Evolutionary conservation across 2,329 filamentous ascomycete genomes (phyloP), one percentile per base, ranked within the genome.

Genomic region (Aspergillus glaucus): DNA sequence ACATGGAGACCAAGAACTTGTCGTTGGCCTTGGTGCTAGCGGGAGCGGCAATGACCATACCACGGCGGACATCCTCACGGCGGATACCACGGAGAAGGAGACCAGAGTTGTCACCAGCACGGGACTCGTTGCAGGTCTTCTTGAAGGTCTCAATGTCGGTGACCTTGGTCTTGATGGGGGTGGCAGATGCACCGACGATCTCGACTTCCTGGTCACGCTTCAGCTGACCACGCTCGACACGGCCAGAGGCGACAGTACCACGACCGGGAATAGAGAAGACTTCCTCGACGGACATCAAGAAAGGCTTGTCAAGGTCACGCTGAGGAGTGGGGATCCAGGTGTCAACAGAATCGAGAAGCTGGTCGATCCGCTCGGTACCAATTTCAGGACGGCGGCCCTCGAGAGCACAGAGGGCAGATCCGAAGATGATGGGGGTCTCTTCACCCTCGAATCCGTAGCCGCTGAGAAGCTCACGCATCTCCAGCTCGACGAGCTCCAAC

Each of bases 81-180:
- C 90, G 91, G 67, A 98, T 75, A 79, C 93, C 92, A 76, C 93
- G 89, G 72, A 98, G 86, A 47, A 98, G 83, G 34, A 98, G 87
- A 67, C 93, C 93, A 22, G 93, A 96, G 84, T 97, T 98, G 76
- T 98, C 93, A 72, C 93, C 93, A 54, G 93, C 93, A 63, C 88
- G 84, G 51, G 92, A 95, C 76, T 95, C 89, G 50, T 96, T 91
- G 74, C 93, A 97, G 44, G 90, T 94, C 83, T 98, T 98, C 82
- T 97, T 96, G 82, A 98, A 98, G 58, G 92, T 98, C 80, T 98
- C 93, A 61, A 98, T 97, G 68, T 98, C 94, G 66, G 93, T 98
- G 58, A 98, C 92, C 81, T 96, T 97, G 73, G 93, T 97, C 84
- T 94, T 96, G 79, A 97, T 88, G 59, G 88, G 76, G 42, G 84